phyloP scores from a whole-genome alignment of 2,329 filamentous ascomycete genomes.

The Cordyceps pruinosa region DNA sequence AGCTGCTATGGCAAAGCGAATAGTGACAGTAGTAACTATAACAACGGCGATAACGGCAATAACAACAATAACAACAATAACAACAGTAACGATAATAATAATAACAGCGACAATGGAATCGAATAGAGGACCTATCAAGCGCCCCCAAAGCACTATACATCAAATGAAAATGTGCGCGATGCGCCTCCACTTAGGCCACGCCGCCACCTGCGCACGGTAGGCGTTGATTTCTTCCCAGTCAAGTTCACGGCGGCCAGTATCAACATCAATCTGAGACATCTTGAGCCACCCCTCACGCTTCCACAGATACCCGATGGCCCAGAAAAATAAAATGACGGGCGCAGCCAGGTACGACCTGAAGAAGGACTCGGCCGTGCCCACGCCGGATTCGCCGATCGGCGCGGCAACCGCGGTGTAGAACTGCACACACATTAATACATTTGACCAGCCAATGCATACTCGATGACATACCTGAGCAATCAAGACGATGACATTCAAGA shows the following conservation, averaged over 20 bases:
- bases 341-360: slow-evolving; percentile 48
- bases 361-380: slow-evolving; percentile 40
- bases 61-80: no score
- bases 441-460: neutral
- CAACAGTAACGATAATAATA: no score
- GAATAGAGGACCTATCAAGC: no score
- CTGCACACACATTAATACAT: slow-evolving; percentile 20
- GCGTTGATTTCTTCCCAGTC: slow-evolving; percentile 56
- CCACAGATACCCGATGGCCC: slow-evolving; percentile 53
- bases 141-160: neutral
- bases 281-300: slow-evolving; percentile 56
- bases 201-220: slow-evolving; percentile 40
- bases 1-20: no score
- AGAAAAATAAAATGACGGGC: slow-evolving; percentile 48
- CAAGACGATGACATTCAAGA: slow-evolving; percentile 47
- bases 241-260: slow-evolving; percentile 56
- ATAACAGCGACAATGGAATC: no score
- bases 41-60: no score
- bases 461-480: slow-evolving; percentile 27
- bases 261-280: slow-evolving; percentile 57
- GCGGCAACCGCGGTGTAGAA: slow-evolving; percentile 44
- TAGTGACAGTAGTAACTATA: no score
- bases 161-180: slow-evolving; percentile 30
- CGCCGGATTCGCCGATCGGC: slow-evolving; percentile 25
- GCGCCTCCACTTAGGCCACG: slow-evolving; percentile 42